Evolutionary conservation across 2,329 filamentous ascomycete genomes (phyloP), one percentile per base, ranked within the genome.

Genomic region (Dothiorella sarmentorum): DNA sequence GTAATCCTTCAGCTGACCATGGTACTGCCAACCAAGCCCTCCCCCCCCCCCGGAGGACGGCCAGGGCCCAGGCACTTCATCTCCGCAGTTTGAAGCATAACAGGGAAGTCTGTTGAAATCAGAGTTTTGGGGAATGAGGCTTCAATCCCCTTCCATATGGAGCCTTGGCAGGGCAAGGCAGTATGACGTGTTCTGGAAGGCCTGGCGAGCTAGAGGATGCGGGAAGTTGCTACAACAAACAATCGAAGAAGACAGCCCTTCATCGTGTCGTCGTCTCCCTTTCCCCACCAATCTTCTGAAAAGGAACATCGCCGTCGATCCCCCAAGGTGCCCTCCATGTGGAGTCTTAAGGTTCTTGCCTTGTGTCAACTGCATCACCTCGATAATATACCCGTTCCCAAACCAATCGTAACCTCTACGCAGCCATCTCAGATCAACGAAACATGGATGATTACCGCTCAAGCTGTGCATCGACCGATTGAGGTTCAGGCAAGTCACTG

Each of bases 281-380:
- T 11, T 13, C 29, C 29, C 29, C 7, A 4, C 29, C 29, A 1
- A n/a, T 38, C 26, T 24, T 7, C 22, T 11, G 24, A 17, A 6
- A 15, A 24, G 24, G 49, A 29, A 38, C 33, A 53, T 53, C 49
- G 15, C 24, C 22, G 49, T 22, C 49, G 49, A 53, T 53, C 49
- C 20, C 31, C 22, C 11, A 51, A 27, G 35, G 40, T 53, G 49
- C 40, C 49, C 40, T 53, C 33, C 49, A 53, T 53, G 35, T 40
- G 35, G 33, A 22, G 15, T 52, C 47, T 4, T 37, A 7, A 11
- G 29, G 10, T 31, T 3, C 29, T 40, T 53, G 49, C 22, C 13
- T 29, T 20, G 33, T n/a, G n/a, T n/a, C n/a, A n/a, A n/a, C 20
- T 4, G 9, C 13, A 3, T 52, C 17, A 18, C 17, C 26, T 33